phyloP scores from a whole-genome alignment of 2,329 filamentous ascomycete genomes.

The Alternaria angustiovoidea region DNA sequence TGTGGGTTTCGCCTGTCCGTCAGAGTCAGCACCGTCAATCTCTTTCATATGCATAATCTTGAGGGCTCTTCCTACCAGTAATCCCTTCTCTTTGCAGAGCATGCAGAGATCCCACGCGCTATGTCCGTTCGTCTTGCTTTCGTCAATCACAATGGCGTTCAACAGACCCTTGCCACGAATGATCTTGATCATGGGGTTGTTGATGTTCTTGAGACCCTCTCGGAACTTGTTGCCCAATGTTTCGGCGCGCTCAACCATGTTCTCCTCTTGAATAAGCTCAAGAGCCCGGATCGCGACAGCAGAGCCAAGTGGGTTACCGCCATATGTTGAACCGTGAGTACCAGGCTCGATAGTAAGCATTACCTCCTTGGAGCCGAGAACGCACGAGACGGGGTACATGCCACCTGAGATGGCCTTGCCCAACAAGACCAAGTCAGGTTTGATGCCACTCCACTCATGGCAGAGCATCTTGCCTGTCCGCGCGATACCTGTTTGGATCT shows the following conservation, averaged over 20 bases:
- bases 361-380: constrained; percentile 85
- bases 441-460: constrained; percentile 93
- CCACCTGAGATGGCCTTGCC: constrained; percentile 98
- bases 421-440: constrained; percentile 91
- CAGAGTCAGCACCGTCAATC: constrained; percentile 35
- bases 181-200: constrained; percentile 79
- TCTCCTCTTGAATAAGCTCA: constrained; percentile 91
- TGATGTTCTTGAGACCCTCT: constrained; percentile 75
- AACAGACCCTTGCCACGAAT: constrained; percentile 93
- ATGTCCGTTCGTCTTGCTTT: constrained; percentile 82
- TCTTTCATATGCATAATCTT: constrained; percentile 50
- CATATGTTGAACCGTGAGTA: constrained; percentile 98
- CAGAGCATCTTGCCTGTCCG: constrained; percentile 93
- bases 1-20: constrained; percentile 87
- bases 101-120: constrained; percentile 97
- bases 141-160: constrained; percentile 96
- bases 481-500: constrained; percentile 98
- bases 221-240: constrained; percentile 83
- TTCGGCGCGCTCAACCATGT: constrained; percentile 84
- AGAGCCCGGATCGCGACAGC: constrained; percentile 95
- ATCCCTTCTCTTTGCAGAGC: constrained; percentile 91
- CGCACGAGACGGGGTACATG: constrained; percentile 98
- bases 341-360: constrained; percentile 97
- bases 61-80: constrained; percentile 73
- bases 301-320: constrained; percentile 93